phyloP scores from a whole-genome alignment of 345 rosid genomes.

The Zanthoxylum bungeanum region DNA sequence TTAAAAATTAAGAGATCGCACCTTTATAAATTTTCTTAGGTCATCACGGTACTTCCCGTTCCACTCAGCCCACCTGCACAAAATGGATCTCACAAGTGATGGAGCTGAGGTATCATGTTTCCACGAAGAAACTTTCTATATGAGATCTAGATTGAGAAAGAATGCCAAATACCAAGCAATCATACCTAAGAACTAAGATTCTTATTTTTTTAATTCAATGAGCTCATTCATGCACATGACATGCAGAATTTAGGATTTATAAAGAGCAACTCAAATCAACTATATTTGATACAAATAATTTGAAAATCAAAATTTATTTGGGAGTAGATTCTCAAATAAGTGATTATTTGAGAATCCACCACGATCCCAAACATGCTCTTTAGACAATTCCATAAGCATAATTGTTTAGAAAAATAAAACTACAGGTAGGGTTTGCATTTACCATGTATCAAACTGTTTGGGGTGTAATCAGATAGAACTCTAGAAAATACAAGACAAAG shows the following conservation, averaged over 20 bases:
- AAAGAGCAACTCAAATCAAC: too few relatives aligned
- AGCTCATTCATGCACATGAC: conserved; percentile 1
- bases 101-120: conserved; percentile 6
- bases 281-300: too few relatives aligned
- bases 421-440: neutral
- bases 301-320: too few relatives aligned
- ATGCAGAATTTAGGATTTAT: neutral
- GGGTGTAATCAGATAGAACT: neutral
- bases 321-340: too few relatives aligned
- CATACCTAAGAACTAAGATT: neutral
- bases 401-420: neutral
- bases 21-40: conserved; percentile 83
- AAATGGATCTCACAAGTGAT: conserved; percentile 7
- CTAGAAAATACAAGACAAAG: neutral
- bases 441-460: neutral
- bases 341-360: too few relatives aligned
- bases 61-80: conserved; percentile 96
- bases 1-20: conserved; percentile 13
- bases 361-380: too few relatives aligned
- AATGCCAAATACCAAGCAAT: conserved; percentile 5
- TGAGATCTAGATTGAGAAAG: neutral
- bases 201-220: neutral
- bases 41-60: conserved; percentile 95
- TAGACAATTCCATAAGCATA: neutral
- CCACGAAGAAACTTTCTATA: neutral